These are phyloP conservation scores for Lachancea meyersii DNA, from an alignment of 805 yeast genomes.

Conservation along the genomic window DNA sequence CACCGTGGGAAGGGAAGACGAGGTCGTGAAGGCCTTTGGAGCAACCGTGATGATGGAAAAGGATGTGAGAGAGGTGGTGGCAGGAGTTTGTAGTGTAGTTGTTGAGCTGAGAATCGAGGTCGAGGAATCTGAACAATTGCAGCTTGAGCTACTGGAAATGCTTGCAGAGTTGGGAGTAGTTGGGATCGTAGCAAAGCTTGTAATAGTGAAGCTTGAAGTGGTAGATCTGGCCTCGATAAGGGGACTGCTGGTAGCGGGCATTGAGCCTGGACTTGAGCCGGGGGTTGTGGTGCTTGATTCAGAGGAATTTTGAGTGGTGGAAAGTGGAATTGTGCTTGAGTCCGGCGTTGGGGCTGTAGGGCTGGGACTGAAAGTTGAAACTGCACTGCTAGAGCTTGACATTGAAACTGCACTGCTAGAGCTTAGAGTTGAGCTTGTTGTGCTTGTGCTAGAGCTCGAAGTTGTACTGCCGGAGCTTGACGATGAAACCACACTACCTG, in stretches of 20 bases:
- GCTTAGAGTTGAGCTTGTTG: neutral
- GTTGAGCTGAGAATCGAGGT: neutral
- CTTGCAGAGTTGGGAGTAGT: neutral
- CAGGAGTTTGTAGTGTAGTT: neutral
- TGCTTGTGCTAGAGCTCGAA: too few relatives aligned
- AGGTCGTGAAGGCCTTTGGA: neutral
- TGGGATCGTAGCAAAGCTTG: too few relatives aligned
- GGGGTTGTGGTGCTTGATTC: neutral
- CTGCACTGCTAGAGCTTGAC: neutral
- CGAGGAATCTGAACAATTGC: neutral
- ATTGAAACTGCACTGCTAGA: too few relatives aligned
- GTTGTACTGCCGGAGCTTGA: neutral
- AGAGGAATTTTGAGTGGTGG: neutral
- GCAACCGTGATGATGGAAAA: conserved; percentile 1
- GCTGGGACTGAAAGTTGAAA: neutral
- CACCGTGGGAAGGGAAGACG: neutral
- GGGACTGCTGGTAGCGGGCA: neutral
- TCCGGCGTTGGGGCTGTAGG: neutral
- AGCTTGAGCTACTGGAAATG: neutral
- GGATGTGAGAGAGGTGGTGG: neutral
- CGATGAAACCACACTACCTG: neutral
- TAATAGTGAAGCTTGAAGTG: too few relatives aligned
- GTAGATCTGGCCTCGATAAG: too few relatives aligned
- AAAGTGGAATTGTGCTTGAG: neutral
- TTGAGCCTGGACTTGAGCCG: neutral